Evolutionary conservation across 2,329 filamentous ascomycete genomes (phyloP), one percentile per base, ranked within the genome.

Genomic region (Neospermospora avenae): DNA sequence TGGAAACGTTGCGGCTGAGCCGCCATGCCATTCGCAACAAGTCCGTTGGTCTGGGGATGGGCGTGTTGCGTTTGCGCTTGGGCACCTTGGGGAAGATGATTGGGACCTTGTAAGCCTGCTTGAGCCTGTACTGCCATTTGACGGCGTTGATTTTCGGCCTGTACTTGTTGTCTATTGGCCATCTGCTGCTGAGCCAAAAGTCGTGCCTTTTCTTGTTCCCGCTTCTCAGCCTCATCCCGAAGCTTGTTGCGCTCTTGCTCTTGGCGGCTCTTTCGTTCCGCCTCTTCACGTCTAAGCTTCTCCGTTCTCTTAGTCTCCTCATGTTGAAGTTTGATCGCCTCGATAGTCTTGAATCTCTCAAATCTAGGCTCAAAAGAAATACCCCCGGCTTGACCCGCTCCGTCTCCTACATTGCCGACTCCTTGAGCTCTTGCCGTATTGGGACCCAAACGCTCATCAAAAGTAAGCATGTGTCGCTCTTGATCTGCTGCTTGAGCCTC

Each of bases 401-500:
- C 85, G 61, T 90, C 88, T n/a, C 84, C 80, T 37, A 71, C 75
- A 57, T 86, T 83, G 35, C 82, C 81, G 13, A 80, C 76, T 2
- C 81, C 81, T 59, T 82, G 80, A 61, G 85, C 82, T 7, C 81
- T 82, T 3, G 83, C 80, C 14, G 80, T 79, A 42, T 79, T 82
- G 1, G 88, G 80, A 13, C 85, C 82, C 61, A 92, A 81, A 5
- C 91, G 84, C 68, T 97, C 93, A 70, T 99, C 95, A 75, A 93
- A 85, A 22, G 91, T 87, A 54, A 98, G 86, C 91, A 99, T 95
- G 67, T 91, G 96, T 49, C 91, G 85, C 75, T 99, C 93, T 65
- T 91, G 87, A 61, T 92, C 90, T 22, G 93, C 93, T 0, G 92
- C 91, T 61, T 91, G 82, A 0, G 95, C 93, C 76, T 99, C 93